A percentile compares a stretch with the other conserved stretches of the same genome.
These are phyloP conservation scores for Madurella fahalii DNA, from an alignment of 2,329 filamentous ascomycete species.

Conservation along the genomic window DNA sequence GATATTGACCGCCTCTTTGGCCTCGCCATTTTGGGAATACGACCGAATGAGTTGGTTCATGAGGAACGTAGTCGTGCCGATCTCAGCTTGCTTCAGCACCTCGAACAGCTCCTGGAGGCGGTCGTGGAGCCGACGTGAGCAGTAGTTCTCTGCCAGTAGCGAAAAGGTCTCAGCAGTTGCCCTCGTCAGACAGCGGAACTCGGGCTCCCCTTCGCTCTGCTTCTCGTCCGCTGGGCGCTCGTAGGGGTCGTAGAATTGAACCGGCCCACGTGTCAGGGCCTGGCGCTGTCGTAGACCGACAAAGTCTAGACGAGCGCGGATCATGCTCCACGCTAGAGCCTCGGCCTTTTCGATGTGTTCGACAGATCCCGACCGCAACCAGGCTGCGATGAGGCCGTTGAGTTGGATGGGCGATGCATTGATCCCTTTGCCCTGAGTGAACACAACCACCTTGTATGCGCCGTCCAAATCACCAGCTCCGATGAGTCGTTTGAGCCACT, in stretches of 20 bases:
- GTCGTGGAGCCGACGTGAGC: conserved; percentile 53
- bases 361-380: conserved; percentile 60
- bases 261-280: conserved; percentile 23
- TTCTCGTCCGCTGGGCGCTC: not conserved
- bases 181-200: conserved; percentile 41
- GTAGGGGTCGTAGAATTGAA: conserved; percentile 26
- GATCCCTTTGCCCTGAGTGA: conserved; percentile 69
- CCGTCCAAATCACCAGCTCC: conserved; percentile 66
- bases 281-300: conserved; percentile 47
- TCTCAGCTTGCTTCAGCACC: conserved; percentile 58
- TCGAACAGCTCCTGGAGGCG: conserved; percentile 59
- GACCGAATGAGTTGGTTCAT: conserved; percentile 74
- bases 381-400: conserved; percentile 77
- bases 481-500: conserved; percentile 83
- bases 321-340: conserved; percentile 70
- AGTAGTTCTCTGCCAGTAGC: conserved; percentile 69
- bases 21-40: conserved; percentile 56
- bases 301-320: conserved; percentile 61
- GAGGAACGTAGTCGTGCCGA: conserved; percentile 67
- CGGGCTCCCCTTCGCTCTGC: conserved; percentile 23
- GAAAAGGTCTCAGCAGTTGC: conserved; percentile 77
- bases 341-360: conserved; percentile 59
- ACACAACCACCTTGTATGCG: conserved; percentile 66
- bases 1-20: conserved; percentile 50
- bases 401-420: conserved; percentile 69